Percentiles rank a stretch among this genome's conserved stretches.
Evolutionary conservation across 495 filamentous ascomycete genomes (phyloP).

Genomic region (Trichocladium antarcticum): DNA sequence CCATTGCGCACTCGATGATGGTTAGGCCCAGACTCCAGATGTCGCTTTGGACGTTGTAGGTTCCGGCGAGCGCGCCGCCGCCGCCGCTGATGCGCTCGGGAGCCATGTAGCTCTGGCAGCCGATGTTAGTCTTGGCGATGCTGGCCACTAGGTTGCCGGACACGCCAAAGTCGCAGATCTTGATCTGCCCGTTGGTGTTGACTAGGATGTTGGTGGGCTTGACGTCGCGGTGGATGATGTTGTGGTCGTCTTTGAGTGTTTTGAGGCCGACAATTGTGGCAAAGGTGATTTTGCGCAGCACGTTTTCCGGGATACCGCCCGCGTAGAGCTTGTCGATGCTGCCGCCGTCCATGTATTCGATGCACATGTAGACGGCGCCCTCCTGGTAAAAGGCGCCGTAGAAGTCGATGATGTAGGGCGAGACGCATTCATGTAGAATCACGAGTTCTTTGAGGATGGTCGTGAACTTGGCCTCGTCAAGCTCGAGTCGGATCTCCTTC

Average conservation of each 20-base stretch:
- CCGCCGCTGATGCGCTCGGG: constrained; percentile 88
- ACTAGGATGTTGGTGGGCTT: constrained; percentile 96
- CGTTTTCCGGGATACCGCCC: constrained; percentile 81
- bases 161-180: constrained; percentile 98
- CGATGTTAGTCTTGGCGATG: constrained; percentile 98
- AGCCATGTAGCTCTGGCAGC: constrained; percentile 99
- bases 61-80: constrained; percentile 59
- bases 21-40: constrained; percentile 94
- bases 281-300: constrained; percentile 85
- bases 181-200: constrained; percentile 82
- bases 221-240: constrained; percentile 98
- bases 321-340: constrained; percentile 94
- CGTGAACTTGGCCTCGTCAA: constrained; percentile 92
- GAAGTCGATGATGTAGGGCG: constrained; percentile 95
- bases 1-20: constrained; percentile 94
- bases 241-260: constrained; percentile 91
- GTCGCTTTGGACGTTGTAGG: constrained; percentile 96
- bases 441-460: constrained; percentile 98
- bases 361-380: constrained; percentile 97
- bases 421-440: constrained; percentile 87
- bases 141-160: constrained; percentile 93
- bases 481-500: constrained; percentile 96
- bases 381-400: constrained; percentile 99
- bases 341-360: constrained; percentile 99
- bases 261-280: constrained; percentile 87